Percentiles rank a stretch among this genome's conserved stretches.
phyloP scores from a whole-genome alignment of 2,329 filamentous ascomycete genomes.

The Acarospora socialis region DNA sequence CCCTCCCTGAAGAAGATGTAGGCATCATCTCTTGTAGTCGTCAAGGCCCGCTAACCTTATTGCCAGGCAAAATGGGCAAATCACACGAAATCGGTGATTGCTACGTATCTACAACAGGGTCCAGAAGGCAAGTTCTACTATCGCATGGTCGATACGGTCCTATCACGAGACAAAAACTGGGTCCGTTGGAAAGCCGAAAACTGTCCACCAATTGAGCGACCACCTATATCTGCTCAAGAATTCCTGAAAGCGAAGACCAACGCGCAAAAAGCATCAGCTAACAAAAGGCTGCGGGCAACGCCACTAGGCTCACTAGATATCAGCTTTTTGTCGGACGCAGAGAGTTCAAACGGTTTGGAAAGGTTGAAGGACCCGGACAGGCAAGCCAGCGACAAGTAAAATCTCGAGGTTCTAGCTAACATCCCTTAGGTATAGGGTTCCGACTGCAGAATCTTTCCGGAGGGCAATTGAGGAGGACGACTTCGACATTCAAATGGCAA shows the following conservation, averaged over 20 bases:
- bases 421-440: slow-evolving; percentile 47
- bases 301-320: slow-evolving; percentile 63
- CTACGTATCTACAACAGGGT: slow-evolving; percentile 67
- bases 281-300: slow-evolving; percentile 53
- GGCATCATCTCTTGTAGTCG: slow-evolving; percentile 17
- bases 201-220: slow-evolving; percentile 72
- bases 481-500: slow-evolving; percentile 73
- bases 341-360: slow-evolving; percentile 47
- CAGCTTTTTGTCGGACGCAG: slow-evolving; percentile 59
- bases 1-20: slow-evolving; percentile 70
- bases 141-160: slow-evolving; percentile 90
- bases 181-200: slow-evolving; percentile 95
- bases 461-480: slow-evolving; percentile 63
- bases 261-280: slow-evolving; percentile 52
- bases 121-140: slow-evolving; percentile 84
- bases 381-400: slow-evolving; percentile 21
- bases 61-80: slow-evolving; percentile 65
- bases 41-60: slow-evolving; percentile 13
- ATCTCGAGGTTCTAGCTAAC: slow-evolving; percentile 10
- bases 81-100: slow-evolving; percentile 64
- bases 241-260: slow-evolving; percentile 56
- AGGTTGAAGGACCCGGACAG: slow-evolving; percentile 50
- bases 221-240: slow-evolving; percentile 52
- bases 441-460: slow-evolving; percentile 56
- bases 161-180: slow-evolving; percentile 96